phyloP scores from a whole-genome alignment of 371 early-diverging fungal species.

The Mortierella sp. region DNA sequence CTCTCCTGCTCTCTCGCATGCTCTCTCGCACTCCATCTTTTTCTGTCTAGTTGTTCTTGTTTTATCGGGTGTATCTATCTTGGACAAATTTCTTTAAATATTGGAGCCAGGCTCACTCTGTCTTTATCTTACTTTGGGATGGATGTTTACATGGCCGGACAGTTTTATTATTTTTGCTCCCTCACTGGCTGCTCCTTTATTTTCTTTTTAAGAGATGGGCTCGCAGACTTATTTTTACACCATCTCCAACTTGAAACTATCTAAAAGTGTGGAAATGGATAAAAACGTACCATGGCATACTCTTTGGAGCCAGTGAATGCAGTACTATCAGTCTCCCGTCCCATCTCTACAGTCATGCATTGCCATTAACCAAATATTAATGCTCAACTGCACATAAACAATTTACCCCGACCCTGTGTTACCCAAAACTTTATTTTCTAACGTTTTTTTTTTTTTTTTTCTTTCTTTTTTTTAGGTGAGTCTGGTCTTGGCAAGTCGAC shows the following conservation, averaged over 20 bases:
- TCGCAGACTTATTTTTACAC: conserved; percentile 56
- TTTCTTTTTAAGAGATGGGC: conserved; percentile 38
- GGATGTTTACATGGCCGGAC: conserved; percentile 13
- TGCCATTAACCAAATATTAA: background rate
- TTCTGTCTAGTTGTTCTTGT: background rate
- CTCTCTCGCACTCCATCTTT: conserved; percentile 2
- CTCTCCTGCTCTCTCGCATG: background rate
- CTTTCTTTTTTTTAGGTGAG: conserved; percentile 75
- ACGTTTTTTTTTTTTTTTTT: background rate
- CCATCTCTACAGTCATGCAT: background rate
- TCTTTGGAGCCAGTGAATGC: background rate
- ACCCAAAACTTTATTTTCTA: background rate
- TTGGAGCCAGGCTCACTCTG: conserved; percentile 9
- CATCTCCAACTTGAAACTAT: conserved; percentile 19
- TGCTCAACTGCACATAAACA: background rate
- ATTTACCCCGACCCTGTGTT: background rate
- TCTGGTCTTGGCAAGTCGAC: conserved; percentile 99
- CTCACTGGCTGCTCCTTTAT: conserved; percentile 26
- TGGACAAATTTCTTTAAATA: background rate
- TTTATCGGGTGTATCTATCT: background rate
- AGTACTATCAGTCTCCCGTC: background rate
- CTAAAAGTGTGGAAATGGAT: conserved; percentile 1
- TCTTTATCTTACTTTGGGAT: background rate
- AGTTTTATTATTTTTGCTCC: conserved; percentile 7
- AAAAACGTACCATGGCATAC: background rate